Evolutionary conservation across 768 basidiomycete species (phyloP).

Genomic region (Lentinus tigrinus): DNA sequence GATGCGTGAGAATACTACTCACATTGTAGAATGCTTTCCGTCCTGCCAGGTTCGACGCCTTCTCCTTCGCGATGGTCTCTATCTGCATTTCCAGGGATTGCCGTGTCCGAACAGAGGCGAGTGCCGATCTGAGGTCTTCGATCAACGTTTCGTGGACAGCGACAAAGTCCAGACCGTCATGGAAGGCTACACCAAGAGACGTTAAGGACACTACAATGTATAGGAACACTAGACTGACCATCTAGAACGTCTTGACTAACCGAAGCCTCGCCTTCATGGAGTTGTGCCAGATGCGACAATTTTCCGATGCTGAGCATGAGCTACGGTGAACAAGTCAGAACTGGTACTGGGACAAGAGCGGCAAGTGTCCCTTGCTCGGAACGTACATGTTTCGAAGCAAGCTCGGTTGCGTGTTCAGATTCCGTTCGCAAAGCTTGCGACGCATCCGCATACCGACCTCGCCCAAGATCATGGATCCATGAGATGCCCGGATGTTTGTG

Average conservation of each 20-base stretch:
- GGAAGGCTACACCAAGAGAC: constrained; percentile 54
- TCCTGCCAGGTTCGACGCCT: constrained; percentile 45
- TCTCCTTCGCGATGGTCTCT: constrained; percentile 56
- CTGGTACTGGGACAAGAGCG: background rate
- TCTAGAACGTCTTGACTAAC: constrained; percentile 54
- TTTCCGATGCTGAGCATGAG: constrained; percentile 91
- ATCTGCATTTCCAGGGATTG: constrained; percentile 69
- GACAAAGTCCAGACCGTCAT: constrained; percentile 85
- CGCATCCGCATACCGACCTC: constrained; percentile 63
- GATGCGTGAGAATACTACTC: constrained; percentile 6
- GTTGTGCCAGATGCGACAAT: constrained; percentile 69
- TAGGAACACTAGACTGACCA: constrained; percentile 34
- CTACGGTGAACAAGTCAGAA: constrained; percentile 40
- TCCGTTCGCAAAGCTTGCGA: constrained; percentile 63
- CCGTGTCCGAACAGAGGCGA: constrained; percentile 49
- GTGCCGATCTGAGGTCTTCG: constrained; percentile 55
- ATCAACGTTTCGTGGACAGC: constrained; percentile 75
- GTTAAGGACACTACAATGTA: background rate
- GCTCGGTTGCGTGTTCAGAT: constrained; percentile 50
- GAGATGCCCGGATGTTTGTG: constrained; percentile 61
- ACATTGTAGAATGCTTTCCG: constrained; percentile 55
- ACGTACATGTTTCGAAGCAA: constrained; percentile 78
- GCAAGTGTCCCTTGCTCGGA: background rate
- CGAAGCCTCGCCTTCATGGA: constrained; percentile 44
- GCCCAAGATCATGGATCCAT: constrained; percentile 87